phyloP scores from a whole-genome alignment of 2,329 filamentous ascomycete species.

The Sodiomyces alkalinus region DNA sequence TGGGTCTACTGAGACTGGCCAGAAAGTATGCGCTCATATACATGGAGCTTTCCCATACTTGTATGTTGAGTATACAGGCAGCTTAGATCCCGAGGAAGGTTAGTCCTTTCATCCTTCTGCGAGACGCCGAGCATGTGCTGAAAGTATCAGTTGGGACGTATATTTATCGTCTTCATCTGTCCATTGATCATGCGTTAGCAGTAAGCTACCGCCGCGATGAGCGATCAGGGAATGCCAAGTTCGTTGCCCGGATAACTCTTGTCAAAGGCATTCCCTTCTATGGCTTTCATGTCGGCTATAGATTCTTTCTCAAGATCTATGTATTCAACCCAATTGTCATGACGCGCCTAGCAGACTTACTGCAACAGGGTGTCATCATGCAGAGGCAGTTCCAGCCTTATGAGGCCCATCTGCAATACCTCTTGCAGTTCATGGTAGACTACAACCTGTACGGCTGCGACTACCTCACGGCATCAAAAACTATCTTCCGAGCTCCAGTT shows the following conservation, averaged over 20 bases:
- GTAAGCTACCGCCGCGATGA: conserved; percentile 69
- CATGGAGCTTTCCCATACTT: conserved; percentile 93
- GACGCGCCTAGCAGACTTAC: conserved; percentile 72
- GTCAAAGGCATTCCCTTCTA: conserved; percentile 94
- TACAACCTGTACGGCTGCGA: conserved; percentile 94
- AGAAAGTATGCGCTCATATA: conserved; percentile 91
- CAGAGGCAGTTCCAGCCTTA: conserved; percentile 76
- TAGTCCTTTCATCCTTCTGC: no score
- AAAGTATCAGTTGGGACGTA: conserved; percentile 66
- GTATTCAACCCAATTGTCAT: conserved; percentile 77
- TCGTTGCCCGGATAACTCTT: conserved; percentile 79
- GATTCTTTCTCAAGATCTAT: conserved; percentile 87
- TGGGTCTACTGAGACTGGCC: conserved; percentile 82
- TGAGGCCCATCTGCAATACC: conserved; percentile 83
- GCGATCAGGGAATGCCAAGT: conserved; percentile 49
- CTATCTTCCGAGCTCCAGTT: conserved; percentile 60
- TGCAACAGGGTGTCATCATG: conserved; percentile 80
- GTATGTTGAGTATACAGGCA: conserved; percentile 74
- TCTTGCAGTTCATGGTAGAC: conserved; percentile 95
- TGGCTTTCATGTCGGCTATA: conserved; percentile 86
- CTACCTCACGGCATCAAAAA: conserved; percentile 60
- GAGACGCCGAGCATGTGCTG: no score
- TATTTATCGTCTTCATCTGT: conserved; percentile 63
- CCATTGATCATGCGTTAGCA: conserved; percentile 81
- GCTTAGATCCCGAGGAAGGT: conserved; percentile 53